Evolutionary conservation across 2,329 filamentous ascomycete genomes (phyloP), one percentile per base, ranked within the genome.

Genomic region (Alternaria atra): DNA sequence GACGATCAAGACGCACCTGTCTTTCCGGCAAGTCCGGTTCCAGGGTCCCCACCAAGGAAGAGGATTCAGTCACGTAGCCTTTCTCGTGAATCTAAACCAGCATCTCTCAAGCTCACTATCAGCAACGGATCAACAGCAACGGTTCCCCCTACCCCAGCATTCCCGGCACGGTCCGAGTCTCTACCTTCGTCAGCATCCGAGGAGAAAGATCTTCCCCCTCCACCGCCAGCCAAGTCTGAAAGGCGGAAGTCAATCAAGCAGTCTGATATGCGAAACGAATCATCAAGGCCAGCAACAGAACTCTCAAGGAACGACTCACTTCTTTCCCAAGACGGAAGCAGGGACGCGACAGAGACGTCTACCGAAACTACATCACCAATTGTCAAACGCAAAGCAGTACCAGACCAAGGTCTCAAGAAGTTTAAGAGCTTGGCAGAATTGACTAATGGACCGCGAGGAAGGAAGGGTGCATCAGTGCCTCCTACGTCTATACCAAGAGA

Each of bases 111-210:
- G 29, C 65, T 80, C 10, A 64, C 60, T 29, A 61, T 66, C 29
- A 78, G 76, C 68, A 80, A 80, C 73, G 77, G 77, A 43, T 73
- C 77, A n/a, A 79, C 77, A 35, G 77, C 77, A 7, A 62, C 62
- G 10, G 58, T 77, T 10, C 75, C 73, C 34, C 64, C 70, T 17
- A 67, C 68, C 34, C 73, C 74, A 35, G 56, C 52, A 50, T 47
- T 68, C 10, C 57, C 68, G 15, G 56, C 55, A 30, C 60, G 42
- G 32, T 51, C 64, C 20, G 52, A 56, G 47, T 34, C 50, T 27
- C 55, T 65, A 47, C 62, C 63, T 25, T 66, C 65, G 2, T 53
- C 67, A 12, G 44, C 53, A 23, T 47, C 56, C 46, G 61, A 73
- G 42, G 66, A 71, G 20, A 73, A 74, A 32, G 68, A 71, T 25